phyloP scores from a whole-genome alignment of 2,329 filamentous ascomycete species.

The Paecilomyces sp. region DNA sequence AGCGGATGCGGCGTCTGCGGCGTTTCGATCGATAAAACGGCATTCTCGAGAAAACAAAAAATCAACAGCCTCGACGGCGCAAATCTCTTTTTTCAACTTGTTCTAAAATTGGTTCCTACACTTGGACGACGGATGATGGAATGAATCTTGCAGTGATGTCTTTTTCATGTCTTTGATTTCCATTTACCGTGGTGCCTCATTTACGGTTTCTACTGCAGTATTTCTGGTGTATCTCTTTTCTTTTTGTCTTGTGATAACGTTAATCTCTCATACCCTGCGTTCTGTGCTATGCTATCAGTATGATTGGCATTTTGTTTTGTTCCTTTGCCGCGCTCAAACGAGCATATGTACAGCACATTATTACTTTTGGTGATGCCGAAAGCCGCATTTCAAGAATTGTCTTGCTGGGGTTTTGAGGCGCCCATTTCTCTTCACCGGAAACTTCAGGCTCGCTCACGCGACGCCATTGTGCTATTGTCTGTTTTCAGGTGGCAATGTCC shows the following conservation, averaged over 20 bases:
- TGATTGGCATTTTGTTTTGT: not conserved
- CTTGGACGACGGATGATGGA: conserved; percentile 23
- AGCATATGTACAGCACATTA: not conserved
- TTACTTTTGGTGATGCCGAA: not conserved
- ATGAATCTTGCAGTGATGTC: conserved; percentile 24
- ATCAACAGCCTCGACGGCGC: conserved; percentile 17
- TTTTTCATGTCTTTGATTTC: conserved; percentile 20
- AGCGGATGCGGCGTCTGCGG: conserved; percentile 16
- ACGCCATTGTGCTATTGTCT: not conserved
- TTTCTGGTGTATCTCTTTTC: not conserved
- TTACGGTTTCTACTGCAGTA: not conserved
- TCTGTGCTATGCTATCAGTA: not conserved
- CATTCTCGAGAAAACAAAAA: conserved; percentile 11
- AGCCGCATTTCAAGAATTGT: not conserved
- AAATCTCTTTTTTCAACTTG: not conserved
- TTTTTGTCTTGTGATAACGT: not conserved
- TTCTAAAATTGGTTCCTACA: conserved; percentile 12
- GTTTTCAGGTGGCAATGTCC: not conserved
- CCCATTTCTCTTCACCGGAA: not conserved
- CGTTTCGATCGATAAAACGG: conserved; percentile 13
- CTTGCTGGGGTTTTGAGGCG: not conserved
- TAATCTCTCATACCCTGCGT: not conserved
- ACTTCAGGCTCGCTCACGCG: not conserved
- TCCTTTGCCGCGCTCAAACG: not conserved
- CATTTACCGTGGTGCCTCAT: conserved; percentile 2